Evolutionary conservation across 805 yeast species (phyloP).

Genomic region (Ascoidea asiatica): DNA sequence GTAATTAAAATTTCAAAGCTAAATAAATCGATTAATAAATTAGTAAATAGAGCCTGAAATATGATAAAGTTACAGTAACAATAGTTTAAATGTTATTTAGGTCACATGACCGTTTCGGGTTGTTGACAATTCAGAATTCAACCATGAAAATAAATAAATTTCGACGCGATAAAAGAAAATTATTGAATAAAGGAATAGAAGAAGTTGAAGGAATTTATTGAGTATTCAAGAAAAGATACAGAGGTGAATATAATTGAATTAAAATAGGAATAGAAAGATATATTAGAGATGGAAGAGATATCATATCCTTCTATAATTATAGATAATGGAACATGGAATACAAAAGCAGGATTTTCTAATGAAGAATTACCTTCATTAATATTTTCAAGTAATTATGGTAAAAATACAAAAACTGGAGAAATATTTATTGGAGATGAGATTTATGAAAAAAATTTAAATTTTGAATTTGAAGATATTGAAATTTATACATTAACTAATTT

Average conservation of each 20-base stretch:
- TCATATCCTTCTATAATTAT: slow-evolving; percentile 51
- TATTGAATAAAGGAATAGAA: background rate
- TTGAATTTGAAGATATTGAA: slow-evolving; percentile 6
- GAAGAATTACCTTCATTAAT: slow-evolving; percentile 49
- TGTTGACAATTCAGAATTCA: no score
- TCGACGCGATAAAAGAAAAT: slow-evolving; percentile 2
- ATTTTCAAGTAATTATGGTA: slow-evolving; percentile 42
- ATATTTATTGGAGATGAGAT: slow-evolving; percentile 36
- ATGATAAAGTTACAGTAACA: no score
- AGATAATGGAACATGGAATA: slow-evolving; percentile 50
- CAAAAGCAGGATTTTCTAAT: slow-evolving; percentile 60
- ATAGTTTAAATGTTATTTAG: no score
- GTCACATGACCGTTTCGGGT: no score
- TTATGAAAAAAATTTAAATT: slow-evolving; percentile 12
- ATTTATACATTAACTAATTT: slow-evolving; percentile 12
- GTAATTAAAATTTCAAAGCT: no score
- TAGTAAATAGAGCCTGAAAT: no score
- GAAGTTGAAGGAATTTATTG: background rate
- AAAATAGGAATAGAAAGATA: slow-evolving; percentile 5
- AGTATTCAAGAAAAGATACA: slow-evolving; percentile 1
- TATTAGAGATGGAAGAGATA: slow-evolving; percentile 14
- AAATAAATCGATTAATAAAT: no score
- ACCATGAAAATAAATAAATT: slow-evolving; percentile 7
- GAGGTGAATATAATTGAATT: slow-evolving; percentile 2
- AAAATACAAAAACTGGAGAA: slow-evolving; percentile 19